Evolutionary conservation across 768 basidiomycete genomes (phyloP), one percentile per base, ranked within the genome.

Genomic region (Boletus tylopilopsis): DNA sequence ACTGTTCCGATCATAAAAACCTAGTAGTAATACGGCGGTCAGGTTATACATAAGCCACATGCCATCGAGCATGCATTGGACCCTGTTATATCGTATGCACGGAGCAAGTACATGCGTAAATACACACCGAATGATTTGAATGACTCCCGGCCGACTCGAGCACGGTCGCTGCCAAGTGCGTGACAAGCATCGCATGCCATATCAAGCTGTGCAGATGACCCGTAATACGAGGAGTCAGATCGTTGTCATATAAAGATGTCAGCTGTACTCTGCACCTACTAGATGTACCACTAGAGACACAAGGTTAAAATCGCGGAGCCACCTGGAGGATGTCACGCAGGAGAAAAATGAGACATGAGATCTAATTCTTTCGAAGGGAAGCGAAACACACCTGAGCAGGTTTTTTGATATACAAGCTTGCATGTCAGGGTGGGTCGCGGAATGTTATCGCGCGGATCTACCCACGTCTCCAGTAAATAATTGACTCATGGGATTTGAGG

Each of bases 1-100:
- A 69, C 63, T 65, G 54, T 41, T 72, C 68, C 33, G 64, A 58
- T 75, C 71, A 62, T 68, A 69, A 55, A 62, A 67, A 46, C 61
- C 64, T 69, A 39, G 45, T 45, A 41, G 50, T 53, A 59, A 65
- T 63, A 51, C 24, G 36, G 56, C 44, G 46, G 49, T 55, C 51
- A 41, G 43, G 33, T 42, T 44, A 43, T 42, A 46, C 52, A 44
- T 49, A 44, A 49, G 30, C 47, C 46, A 16, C 37, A 49, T 51
- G 50, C 50, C 47, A 56, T 42, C 15, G 40, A 30, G 42, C 50
- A 37, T 59, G 65, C 63, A 57, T 59, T 62, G 59, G 30, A 53
- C 58, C 55, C 64, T 72, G 58, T 27, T 22, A 18, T n/a, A n/a
- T 34, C 30, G 38, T 23, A 24, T 42, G 42, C 37, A 41, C 40